Base-by-base conservation (phyloP, 2,329 filamentous ascomycete genomes). In the Sclerotinia spermophila region DNA sequence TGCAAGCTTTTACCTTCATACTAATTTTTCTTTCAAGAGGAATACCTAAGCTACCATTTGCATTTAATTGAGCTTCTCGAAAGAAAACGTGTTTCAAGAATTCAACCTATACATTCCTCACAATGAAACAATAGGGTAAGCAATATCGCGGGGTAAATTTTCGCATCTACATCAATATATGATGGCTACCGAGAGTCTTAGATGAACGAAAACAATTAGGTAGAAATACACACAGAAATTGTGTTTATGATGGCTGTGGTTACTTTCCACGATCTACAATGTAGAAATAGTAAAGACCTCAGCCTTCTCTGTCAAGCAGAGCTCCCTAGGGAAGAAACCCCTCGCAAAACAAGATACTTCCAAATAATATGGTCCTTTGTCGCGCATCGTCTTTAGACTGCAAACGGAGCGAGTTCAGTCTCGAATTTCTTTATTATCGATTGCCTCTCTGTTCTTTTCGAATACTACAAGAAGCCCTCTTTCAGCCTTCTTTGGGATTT, bases 21-120 rank as follows among this genome's bases (percentile, higher is more conserved):
- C 24, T 2, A 21, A 3, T 5, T 40, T 66, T 65, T 53, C 62
- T 66, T 66, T 66, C 62, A 66, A 17, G 17, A 19, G 21, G 55
- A n/a, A 42, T 30, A 53, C 15, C 62, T 53, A 66, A 45, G 42
- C 51, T 68, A 35, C 51, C 51, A 68, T 60, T 44, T 68, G 65
- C 53, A 68, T 60, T 38, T 27, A 60, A 68, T 33, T 48, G 30
- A 38, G 51, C 53, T 60, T 68, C 51, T 40, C 45, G 13, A 53
- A 66, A 53, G 62, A 55, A 65, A 66, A 30, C n/a, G n/a, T 10
- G 2, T 24, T 19, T 30, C 35, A 53, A n/a, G 33, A 27, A 8
- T 30, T 40, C 6, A 53, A 66, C n/a, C n/a, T 35, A 24, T 40
- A 40, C 62, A 66, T 66, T 53, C 35, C 45, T 53, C n/a, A 40